These are phyloP conservation scores for Suillus spraguei DNA, from an alignment of 768 basidiomycete genomes.

Conservation along the genomic window DNA sequence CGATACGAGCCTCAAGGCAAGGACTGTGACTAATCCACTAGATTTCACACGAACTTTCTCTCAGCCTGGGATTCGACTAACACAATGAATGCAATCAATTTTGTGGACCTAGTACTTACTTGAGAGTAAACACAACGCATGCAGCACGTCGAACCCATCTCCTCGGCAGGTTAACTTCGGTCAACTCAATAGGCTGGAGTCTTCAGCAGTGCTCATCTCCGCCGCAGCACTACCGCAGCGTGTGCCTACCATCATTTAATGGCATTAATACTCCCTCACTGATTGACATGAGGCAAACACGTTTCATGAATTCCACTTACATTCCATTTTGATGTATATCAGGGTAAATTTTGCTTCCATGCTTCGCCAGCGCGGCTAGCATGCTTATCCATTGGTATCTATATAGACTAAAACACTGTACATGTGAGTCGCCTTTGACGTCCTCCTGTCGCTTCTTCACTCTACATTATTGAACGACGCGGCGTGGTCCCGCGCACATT, in stretches of 20 bases:
- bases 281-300: conserved; percentile 3
- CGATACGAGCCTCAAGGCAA: not conserved
- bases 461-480: not conserved
- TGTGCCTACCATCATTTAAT: not conserved
- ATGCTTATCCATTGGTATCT: not conserved
- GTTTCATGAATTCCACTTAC: not conserved
- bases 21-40: not conserved
- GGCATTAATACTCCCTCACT: not conserved
- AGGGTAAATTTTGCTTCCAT: not conserved
- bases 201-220: not conserved
- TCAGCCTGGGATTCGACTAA: too few species aligned
- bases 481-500: not conserved
- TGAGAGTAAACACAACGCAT: not conserved
- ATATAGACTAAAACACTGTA: not conserved
- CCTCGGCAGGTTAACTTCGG: not conserved
- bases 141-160: not conserved
- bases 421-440: not conserved
- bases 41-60: not conserved
- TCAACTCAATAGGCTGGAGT: not conserved
- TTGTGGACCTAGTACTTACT: too few species aligned
- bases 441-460: not conserved
- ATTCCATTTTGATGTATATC: not conserved
- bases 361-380: not conserved
- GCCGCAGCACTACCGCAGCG: not conserved
- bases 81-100: too few species aligned